Conservation (phyloP, 352 stramenopile species). For the Globisporangium iwayamae region DNA sequence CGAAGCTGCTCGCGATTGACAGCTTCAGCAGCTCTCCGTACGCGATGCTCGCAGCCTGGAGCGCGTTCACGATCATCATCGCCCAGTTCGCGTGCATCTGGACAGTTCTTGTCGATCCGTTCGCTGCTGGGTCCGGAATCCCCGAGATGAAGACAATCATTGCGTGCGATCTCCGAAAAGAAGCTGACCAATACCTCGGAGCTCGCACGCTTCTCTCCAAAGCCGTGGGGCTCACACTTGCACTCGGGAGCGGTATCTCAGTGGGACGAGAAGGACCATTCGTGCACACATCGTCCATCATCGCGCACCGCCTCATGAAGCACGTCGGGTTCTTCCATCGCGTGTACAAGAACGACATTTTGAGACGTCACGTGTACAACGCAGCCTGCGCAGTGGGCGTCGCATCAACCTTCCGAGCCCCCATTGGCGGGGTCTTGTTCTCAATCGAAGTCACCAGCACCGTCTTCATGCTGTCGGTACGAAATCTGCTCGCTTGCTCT, state of each 20-base stretch:
- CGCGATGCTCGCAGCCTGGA: constrained; percentile 27
- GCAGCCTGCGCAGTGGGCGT: constrained; percentile 89
- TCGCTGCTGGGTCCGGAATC: constrained; percentile 61
- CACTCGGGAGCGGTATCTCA: constrained; percentile 88
- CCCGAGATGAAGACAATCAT: constrained; percentile 82
- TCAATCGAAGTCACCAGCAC: constrained; percentile 87
- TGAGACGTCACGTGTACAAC: constrained; percentile 80
- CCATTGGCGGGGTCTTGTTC: constrained; percentile 90
- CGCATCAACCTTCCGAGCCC: constrained; percentile 82
- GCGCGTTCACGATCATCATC: constrained; percentile 30
- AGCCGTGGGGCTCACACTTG: constrained; percentile 88
- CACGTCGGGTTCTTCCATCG: constrained; percentile 58
- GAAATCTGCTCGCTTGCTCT: constrained; percentile 2
- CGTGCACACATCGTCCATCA: constrained; percentile 89
- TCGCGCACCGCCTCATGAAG: constrained; percentile 84
- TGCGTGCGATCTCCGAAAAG: constrained; percentile 44
- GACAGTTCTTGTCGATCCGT: constrained; percentile 39
- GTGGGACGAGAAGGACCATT: constrained; percentile 97
- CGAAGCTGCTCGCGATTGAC: constrained; percentile 18
- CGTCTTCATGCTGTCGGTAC: constrained; percentile 59
- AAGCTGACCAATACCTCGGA: constrained; percentile 42
- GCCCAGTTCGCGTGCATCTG: constrained; percentile 35
- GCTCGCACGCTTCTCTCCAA: constrained; percentile 66
- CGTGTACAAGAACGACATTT: constrained; percentile 59
- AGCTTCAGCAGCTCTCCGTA: constrained; percentile 15